phyloP scores from a whole-genome alignment of 495 filamentous ascomycete species.

The Penicillium daleae region DNA sequence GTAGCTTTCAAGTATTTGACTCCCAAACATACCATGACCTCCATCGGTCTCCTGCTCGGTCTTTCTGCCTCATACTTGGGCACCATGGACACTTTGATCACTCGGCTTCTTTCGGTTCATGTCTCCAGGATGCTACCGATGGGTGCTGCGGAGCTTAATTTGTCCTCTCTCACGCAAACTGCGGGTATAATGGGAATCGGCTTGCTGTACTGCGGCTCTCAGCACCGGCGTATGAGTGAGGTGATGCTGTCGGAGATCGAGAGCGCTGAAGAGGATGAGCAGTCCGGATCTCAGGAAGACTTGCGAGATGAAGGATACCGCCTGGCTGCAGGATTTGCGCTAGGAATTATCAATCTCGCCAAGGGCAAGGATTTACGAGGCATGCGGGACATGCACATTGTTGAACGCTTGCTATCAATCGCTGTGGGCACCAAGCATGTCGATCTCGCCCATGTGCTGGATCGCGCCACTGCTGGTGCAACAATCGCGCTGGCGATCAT shows the following conservation, averaged over 20 bases:
- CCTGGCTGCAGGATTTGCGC: conserved; percentile 88
- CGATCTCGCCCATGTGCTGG: conserved; percentile 85
- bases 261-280: conserved; percentile 75
- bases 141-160: conserved; percentile 89
- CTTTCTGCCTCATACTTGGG: conserved; percentile 92
- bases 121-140: conserved; percentile 90
- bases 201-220: conserved; percentile 89
- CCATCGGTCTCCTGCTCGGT: conserved; percentile 90
- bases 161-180: conserved; percentile 93
- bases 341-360: conserved; percentile 93
- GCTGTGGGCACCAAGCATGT: conserved; percentile 88
- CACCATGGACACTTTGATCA: conserved; percentile 94
- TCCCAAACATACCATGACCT: conserved; percentile 98
- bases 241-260: conserved; percentile 98
- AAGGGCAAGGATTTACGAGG: conserved; percentile 87
- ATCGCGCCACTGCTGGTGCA: conserved; percentile 88
- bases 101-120: conserved; percentile 94
- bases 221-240: conserved; percentile 97
- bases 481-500: conserved; percentile 90
- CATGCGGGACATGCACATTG: conserved; percentile 90
- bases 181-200: conserved; percentile 98
- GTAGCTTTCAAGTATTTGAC: conserved; percentile 98
- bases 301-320: conserved; percentile 93
- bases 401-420: conserved; percentile 81
- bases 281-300: conserved; percentile 61